A percentile compares a stretch with the other conserved stretches of the same genome.
These are phyloP conservation scores for Mucor circinelloides DNA, from an alignment of 371 early-diverging fungal species.

Conservation along the genomic window DNA sequence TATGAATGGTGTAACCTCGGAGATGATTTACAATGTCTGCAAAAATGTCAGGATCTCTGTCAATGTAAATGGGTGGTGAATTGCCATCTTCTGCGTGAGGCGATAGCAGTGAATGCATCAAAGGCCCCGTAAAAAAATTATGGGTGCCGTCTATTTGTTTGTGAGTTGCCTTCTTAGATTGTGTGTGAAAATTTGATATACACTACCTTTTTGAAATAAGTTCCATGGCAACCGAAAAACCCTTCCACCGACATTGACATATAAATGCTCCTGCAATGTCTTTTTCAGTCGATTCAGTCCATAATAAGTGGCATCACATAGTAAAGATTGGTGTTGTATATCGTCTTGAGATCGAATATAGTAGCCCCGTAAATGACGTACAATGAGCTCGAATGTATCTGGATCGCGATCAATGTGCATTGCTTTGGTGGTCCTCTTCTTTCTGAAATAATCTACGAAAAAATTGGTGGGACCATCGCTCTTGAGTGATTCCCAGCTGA, in stretches of 20 bases:
- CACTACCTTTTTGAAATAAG: slow-evolving; percentile 37
- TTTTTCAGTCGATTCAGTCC: slow-evolving; percentile 50
- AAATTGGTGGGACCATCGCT: slow-evolving; percentile 57
- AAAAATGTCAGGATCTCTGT: slow-evolving; percentile 65
- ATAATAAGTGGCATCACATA: slow-evolving; percentile 57
- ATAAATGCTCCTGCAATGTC: slow-evolving; percentile 46
- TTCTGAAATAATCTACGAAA: slow-evolving; percentile 39
- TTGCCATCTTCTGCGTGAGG: slow-evolving; percentile 25
- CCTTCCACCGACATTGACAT: slow-evolving; percentile 52
- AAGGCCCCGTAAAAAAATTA: slow-evolving; percentile 52
- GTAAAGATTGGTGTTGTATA: slow-evolving; percentile 46
- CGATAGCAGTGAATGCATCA: slow-evolving; percentile 29
- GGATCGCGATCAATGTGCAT: slow-evolving; percentile 66
- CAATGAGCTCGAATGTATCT: slow-evolving; percentile 57
- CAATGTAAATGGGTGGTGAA: slow-evolving; percentile 54
- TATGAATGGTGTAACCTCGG: slow-evolving; percentile 62
- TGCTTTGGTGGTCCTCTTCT: slow-evolving; percentile 30
- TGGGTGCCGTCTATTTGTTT: slow-evolving; percentile 28
- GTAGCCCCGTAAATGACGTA: slow-evolving; percentile 65
- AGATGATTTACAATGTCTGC: slow-evolving; percentile 61
- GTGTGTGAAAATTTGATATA: neutral
- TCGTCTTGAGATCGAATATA: slow-evolving; percentile 56
- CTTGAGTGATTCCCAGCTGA: slow-evolving; percentile 51
- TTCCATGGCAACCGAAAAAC: slow-evolving; percentile 45
- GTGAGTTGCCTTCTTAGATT: neutral